phyloP scores from a whole-genome alignment of 73 alveolate species.

The Tetrahymena malaccensis region DNA sequence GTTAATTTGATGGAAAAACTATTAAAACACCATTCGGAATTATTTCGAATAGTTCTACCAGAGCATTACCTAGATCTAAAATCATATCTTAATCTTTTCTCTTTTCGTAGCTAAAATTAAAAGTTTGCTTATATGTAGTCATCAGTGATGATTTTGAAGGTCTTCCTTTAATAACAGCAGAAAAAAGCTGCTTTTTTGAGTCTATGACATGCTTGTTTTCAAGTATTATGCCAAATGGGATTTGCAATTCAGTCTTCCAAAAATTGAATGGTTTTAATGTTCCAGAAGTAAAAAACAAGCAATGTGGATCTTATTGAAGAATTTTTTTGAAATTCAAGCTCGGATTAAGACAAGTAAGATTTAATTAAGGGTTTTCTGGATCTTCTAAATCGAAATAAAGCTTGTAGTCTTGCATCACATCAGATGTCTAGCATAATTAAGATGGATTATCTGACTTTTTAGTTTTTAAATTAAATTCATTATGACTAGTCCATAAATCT shows the following conservation, averaged over 20 bases:
- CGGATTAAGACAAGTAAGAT: conserved; percentile 73
- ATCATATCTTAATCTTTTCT: conserved; percentile 66
- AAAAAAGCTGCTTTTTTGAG: conserved; percentile 59
- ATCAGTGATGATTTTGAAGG: conserved; percentile 6
- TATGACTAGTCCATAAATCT: not conserved
- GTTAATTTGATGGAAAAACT: conserved; percentile 82
- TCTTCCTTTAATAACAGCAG: conserved; percentile 49
- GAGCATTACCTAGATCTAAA: conserved; percentile 63
- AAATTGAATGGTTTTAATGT: conserved; percentile 87
- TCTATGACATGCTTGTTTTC: conserved; percentile 88
- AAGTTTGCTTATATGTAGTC: not conserved
- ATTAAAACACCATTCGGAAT: conserved; percentile 90
- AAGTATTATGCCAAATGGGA: conserved; percentile 60
- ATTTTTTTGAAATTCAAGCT: conserved; percentile 78
- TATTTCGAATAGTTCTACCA: conserved; percentile 50
- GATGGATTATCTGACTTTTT: not conserved
- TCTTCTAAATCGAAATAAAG: not conserved
- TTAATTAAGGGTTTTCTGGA: not conserved
- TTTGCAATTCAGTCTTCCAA: conserved; percentile 74
- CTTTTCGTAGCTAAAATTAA: conserved; percentile 55
- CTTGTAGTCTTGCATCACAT: not conserved
- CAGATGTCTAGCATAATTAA: not conserved
- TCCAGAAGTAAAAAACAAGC: conserved; percentile 85
- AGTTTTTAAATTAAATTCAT: not conserved
- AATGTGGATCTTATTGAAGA: conserved; percentile 26